phyloP scores from a whole-genome alignment of 345 rosid genomes.

The Corchorus olitorius region DNA sequence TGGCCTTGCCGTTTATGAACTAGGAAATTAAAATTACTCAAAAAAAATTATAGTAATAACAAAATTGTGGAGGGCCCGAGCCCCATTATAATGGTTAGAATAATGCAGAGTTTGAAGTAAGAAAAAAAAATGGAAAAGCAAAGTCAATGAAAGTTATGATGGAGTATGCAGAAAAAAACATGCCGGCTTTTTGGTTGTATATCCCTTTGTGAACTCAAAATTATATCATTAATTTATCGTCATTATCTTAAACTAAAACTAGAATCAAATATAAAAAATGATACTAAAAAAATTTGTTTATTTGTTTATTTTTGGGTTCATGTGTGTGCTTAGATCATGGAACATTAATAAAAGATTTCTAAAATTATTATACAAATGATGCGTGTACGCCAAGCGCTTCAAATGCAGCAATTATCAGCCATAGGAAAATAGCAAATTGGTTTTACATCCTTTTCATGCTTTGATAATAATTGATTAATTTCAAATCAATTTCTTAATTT shows the following conservation, averaged over 20 bases:
- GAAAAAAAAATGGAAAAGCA: not conserved
- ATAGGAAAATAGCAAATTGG: not conserved
- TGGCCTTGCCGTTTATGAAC: not conserved
- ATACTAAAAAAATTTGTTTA: too few species aligned
- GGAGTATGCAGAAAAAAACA: slow-evolving; percentile 10
- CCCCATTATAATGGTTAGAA: slow-evolving; percentile 1
- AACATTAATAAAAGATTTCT: too few species aligned
- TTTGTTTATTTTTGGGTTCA: too few species aligned
- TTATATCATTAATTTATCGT: not conserved
- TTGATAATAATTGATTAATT: not conserved
- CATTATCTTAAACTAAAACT: not conserved
- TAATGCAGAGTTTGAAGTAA: slow-evolving; percentile 26
- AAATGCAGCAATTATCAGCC: not conserved
- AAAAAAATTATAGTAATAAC: not conserved
- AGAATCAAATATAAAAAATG: not conserved
- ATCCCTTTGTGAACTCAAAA: not conserved
- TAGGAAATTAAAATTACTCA: not conserved
- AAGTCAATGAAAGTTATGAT: slow-evolving; percentile 34
- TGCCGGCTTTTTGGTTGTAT: slow-evolving; percentile 44
- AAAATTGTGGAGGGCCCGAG: not conserved
- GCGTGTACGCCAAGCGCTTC: not conserved
- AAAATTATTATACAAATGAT: not conserved
- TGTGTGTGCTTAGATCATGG: not conserved
- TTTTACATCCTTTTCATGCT: not conserved
- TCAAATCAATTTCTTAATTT: not conserved